Conservation (phyloP, 441 rosid genomes). For the Kokia cookei region DNA sequence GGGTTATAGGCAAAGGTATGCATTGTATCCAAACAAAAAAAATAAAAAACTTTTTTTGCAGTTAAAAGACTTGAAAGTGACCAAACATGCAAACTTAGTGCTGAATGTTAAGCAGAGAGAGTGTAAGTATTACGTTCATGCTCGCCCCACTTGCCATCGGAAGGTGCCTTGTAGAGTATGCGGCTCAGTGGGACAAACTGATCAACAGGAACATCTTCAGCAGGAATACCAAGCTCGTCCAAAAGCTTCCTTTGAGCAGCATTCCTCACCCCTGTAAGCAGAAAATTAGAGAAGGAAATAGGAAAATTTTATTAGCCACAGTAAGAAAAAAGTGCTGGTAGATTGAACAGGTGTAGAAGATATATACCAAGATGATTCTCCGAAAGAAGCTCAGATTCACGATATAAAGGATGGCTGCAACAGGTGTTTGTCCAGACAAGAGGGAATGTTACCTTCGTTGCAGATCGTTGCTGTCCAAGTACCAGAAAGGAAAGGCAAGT, state of each 20-base stretch:
- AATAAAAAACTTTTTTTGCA: no score
- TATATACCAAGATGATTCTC: slow-evolving; percentile 66
- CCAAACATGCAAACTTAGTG: not conserved
- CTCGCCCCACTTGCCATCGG: slow-evolving; percentile 97
- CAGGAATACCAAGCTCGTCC: slow-evolving; percentile 85
- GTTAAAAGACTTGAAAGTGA: not conserved
- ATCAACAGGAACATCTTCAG: slow-evolving; percentile 78
- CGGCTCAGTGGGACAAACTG: slow-evolving; percentile 71
- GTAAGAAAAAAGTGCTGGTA: not conserved
- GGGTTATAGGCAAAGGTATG: no score
- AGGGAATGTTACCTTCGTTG: slow-evolving; percentile 92
- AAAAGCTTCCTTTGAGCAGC: slow-evolving; percentile 97
- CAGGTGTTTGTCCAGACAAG: slow-evolving; percentile 99
- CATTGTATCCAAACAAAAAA: no score
- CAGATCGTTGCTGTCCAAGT: slow-evolving; percentile 85
- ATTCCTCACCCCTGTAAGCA: slow-evolving; percentile 71
- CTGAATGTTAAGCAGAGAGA: not conserved
- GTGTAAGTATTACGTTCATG: slow-evolving; percentile 65
- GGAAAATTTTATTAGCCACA: not conserved
- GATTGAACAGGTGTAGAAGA: not conserved
- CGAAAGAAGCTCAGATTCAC: slow-evolving; percentile 79
- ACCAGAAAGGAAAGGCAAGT: not conserved
- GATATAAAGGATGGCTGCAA: slow-evolving; percentile 93
- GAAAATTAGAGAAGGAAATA: not conserved
- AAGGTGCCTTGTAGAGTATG: slow-evolving; percentile 89